Percentiles rank a stretch among this genome's conserved stretches.
Evolutionary conservation across 2,329 filamentous ascomycete genomes (phyloP).

Genomic region (Gnomoniopsis sp.): DNA sequence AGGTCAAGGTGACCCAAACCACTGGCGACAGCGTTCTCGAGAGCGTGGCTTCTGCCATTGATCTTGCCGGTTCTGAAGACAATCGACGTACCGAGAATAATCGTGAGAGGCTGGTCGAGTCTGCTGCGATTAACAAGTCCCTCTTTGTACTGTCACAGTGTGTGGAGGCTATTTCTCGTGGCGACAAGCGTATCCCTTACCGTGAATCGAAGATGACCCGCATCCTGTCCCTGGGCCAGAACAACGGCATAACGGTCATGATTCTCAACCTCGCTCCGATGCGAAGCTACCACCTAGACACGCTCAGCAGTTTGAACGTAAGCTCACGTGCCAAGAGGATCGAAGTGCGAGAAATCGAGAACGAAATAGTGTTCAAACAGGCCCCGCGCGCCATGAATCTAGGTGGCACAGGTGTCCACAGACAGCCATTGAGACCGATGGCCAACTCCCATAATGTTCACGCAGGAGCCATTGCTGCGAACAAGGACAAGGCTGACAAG

Average conservation of each 20-base stretch:
- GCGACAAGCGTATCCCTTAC: constrained; percentile 79
- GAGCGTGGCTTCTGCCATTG: constrained; percentile 89
- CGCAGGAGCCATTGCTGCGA: constrained; percentile 48
- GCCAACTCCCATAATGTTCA: constrained; percentile 73
- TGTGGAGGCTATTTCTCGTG: constrained; percentile 84
- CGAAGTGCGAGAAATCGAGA: constrained; percentile 92
- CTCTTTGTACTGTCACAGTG: constrained; percentile 93
- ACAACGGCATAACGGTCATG: constrained; percentile 94
- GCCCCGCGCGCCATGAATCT: constrained; percentile 53
- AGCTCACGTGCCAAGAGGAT: constrained; percentile 95
- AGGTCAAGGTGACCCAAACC: constrained; percentile 80
- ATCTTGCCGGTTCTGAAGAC: constrained; percentile 92
- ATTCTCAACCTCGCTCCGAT: constrained; percentile 90
- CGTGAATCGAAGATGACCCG: constrained; percentile 97
- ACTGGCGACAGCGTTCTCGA: constrained; percentile 65
- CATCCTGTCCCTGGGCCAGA: constrained; percentile 87
- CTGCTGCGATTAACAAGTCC: constrained; percentile 95
- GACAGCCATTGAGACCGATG: constrained; percentile 78
- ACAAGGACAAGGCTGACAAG: constrained; percentile 44
- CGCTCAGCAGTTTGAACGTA: constrained; percentile 89
- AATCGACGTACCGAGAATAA: constrained; percentile 92
- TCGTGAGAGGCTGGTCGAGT: constrained; percentile 89
- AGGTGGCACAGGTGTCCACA: constrained; percentile 41
- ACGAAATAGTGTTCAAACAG: constrained; percentile 85
- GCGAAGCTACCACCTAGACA: constrained; percentile 91